Base-by-base conservation (phyloP, 2,329 filamentous ascomycete species). In the Cercospora janseana region DNA sequence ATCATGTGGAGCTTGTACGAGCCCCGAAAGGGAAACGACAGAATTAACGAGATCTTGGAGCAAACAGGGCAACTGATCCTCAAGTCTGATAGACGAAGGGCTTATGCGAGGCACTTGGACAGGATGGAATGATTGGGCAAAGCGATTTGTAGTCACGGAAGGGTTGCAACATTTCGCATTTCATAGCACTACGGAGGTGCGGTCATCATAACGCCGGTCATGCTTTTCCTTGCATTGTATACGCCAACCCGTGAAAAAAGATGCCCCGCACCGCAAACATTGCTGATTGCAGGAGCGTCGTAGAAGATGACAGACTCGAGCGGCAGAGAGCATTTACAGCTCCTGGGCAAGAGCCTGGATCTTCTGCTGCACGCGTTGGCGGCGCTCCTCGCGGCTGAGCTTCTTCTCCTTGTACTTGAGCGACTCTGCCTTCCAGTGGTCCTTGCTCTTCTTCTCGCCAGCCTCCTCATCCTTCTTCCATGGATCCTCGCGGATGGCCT, bases 401-500 rank as follows among this genome's bases (percentile, higher is more conserved):
- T 95, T 95, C 67, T 68, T 66, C 66, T 76, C 75, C 74, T 77
- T 82, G 87, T 82, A 89, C 84, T 97, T 95, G 80, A 89, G 82
- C 73, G 87, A 90, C 83, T 95, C 90, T 23, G 59, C 63, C 66
- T 70, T 70, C 64, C 65, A 69, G 79, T 96, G 83, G 60, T 92
- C 92, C 86, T 96, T 97, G 80, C 76, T 80, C 88, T 97, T 97
- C 86, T 95, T 91, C 77, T 87, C 77, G 49, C 73, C 87, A 49
- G 83, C 86, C 34, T 79, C 75, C 60, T 82, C 79, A 64, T 77
- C 81, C 85, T 95, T 95, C 87, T 95, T 95, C 82, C 87, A 95
- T 70, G 93, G 93, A 75, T 98, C 88, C 79, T 90, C 92, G 63
- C 93, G 91, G 82, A 98, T 98, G 71, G 87, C 86, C 75, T 87